Conservation (phyloP, 805 yeast genomes). For the Saccharomycopsis javanensis region DNA sequence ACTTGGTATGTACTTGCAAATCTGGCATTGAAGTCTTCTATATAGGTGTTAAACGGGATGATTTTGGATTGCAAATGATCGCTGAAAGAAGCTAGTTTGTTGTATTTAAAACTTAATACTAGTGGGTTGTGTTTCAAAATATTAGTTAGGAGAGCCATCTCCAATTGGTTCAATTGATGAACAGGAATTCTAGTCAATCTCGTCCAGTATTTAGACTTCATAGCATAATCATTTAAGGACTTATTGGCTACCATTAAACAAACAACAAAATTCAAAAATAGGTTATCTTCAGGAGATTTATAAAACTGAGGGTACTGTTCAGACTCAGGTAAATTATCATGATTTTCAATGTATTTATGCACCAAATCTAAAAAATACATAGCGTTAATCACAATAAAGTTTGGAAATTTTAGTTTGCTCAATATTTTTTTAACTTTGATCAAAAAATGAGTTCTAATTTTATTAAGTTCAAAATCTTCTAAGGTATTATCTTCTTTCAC, state of each 20-base stretch:
- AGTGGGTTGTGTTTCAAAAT: constrained; percentile 17
- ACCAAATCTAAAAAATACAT: constrained; percentile 18
- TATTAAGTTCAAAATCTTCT: constrained; percentile 14
- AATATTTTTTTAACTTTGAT: constrained; percentile 18
- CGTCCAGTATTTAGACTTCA: constrained; percentile 20
- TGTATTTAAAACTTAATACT: constrained; percentile 14
- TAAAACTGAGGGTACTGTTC: constrained; percentile 17
- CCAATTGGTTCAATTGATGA: constrained; percentile 17
- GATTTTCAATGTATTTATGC: constrained; percentile 9
- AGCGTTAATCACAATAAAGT: constrained; percentile 18
- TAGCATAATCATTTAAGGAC: constrained; percentile 18
- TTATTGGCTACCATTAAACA: constrained; percentile 19
- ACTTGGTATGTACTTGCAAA: constrained; percentile 13
- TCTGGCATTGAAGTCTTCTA: constrained; percentile 19
- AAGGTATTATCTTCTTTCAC: constrained; percentile 7
- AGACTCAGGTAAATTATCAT: neutral
- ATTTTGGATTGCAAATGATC: constrained; percentile 14
- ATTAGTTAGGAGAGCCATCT: constrained; percentile 14
- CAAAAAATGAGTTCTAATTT: constrained; percentile 17
- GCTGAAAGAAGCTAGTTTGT: constrained; percentile 12
- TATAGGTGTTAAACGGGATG: constrained; percentile 16
- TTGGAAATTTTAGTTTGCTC: constrained; percentile 18
- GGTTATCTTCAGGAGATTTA: constrained; percentile 18
- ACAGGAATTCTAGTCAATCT: constrained; percentile 19
- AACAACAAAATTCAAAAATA: constrained; percentile 18